These are phyloP conservation scores for Russula emetica DNA, from an alignment of 768 basidiomycete species.

Conservation along the genomic window DNA sequence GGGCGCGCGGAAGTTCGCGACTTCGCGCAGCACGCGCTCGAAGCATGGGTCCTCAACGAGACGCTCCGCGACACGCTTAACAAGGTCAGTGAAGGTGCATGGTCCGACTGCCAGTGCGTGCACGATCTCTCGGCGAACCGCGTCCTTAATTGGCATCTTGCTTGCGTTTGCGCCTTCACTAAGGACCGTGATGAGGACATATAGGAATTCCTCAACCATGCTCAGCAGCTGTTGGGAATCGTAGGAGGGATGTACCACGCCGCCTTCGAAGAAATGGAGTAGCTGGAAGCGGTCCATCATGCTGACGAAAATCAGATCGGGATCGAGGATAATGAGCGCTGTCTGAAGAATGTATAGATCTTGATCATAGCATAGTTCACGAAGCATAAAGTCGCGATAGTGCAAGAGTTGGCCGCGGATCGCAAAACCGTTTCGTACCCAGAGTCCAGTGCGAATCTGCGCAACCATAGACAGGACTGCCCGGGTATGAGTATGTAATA, in stretches of 20 bases:
- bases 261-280: conserved; percentile 70
- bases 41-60: conserved; percentile 81
- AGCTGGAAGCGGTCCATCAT: conserved; percentile 90
- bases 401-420: conserved; percentile 93
- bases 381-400: conserved; percentile 93
- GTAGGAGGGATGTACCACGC: conserved; percentile 52
- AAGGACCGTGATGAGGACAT: conserved; percentile 80
- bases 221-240: conserved; percentile 67
- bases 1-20: conserved; percentile 79
- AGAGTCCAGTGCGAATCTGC: conserved; percentile 90
- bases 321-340: conserved; percentile 72
- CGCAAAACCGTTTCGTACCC: conserved; percentile 96
- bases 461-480: conserved; percentile 86
- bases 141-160: conserved; percentile 55
- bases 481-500: conserved; percentile 2
- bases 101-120: conserved; percentile 88
- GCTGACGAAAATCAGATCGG: conserved; percentile 73
- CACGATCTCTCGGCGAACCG: conserved; percentile 79
- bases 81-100: conserved; percentile 84
- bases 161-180: conserved; percentile 76
- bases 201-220: conserved; percentile 91
- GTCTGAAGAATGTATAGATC: conserved; percentile 89
- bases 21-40: conserved; percentile 68
- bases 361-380: conserved; percentile 95
- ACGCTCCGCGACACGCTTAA: conserved; percentile 86